phyloP scores from a whole-genome alignment of 257 asterid genomes.

The Fraxinus quadrangulata region DNA sequence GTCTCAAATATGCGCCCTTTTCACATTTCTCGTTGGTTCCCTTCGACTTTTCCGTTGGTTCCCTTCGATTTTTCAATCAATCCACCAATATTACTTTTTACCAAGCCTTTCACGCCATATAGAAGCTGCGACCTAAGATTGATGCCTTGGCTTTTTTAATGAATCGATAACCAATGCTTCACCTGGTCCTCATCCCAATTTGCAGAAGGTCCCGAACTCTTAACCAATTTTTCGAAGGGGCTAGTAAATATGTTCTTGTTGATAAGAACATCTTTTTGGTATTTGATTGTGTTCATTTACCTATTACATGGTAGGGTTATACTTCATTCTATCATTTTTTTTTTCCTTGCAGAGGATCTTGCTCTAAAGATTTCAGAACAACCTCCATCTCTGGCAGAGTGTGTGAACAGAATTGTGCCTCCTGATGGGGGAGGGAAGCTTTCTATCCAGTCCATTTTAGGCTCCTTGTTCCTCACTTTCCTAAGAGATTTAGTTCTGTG shows the following conservation, averaged over 20 bases:
- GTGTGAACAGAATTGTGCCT: slow-evolving; percentile 32
- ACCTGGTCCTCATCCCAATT: neutral
- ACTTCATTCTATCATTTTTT: neutral
- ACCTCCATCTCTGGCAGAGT: slow-evolving; percentile 13
- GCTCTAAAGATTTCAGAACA: slow-evolving; percentile 30
- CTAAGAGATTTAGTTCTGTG: slow-evolving; percentile 32
- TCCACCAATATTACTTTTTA: too few species aligned
- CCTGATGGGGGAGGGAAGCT: slow-evolving; percentile 58
- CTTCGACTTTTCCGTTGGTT: too few species aligned
- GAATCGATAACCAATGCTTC: neutral
- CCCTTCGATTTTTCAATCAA: too few species aligned
- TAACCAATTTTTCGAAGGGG: too few species aligned
- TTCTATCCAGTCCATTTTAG: slow-evolving; percentile 28
- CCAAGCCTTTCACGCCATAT: neutral
- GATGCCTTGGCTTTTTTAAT: too few species aligned
- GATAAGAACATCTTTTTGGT: neutral
- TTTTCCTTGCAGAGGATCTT: slow-evolving; percentile 30
- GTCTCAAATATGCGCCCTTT: too few species aligned
- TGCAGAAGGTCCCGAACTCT: too few species aligned
- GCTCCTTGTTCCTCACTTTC: slow-evolving; percentile 66
- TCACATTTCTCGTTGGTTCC: too few species aligned
- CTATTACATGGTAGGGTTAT: neutral
- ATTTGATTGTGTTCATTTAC: neutral
- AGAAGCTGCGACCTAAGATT: too few species aligned
- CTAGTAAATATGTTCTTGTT: too few species aligned